Evolutionary conservation across 2,329 filamentous ascomycete genomes (phyloP).

Genomic region (Venturia carpophila): DNA sequence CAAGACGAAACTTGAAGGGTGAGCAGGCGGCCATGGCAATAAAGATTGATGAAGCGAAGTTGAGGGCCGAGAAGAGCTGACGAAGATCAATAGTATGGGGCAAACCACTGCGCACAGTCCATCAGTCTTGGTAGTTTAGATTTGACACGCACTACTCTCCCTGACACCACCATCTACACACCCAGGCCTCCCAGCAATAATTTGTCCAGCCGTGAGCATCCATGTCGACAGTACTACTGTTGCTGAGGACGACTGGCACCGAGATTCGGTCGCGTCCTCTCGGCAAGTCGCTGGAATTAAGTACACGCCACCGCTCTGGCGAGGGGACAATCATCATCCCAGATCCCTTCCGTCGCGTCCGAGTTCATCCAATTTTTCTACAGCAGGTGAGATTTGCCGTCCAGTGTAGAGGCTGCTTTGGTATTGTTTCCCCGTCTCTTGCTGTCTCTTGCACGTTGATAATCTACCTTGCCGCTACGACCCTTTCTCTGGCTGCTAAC

Average conservation of each 20-base stretch:
- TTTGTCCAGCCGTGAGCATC: constrained; percentile 5
- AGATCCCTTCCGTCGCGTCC: constrained; percentile 8
- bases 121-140: neutral
- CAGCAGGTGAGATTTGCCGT: neutral
- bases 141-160: constrained; percentile 2
- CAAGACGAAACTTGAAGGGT: constrained; percentile 13
- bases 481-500: neutral
- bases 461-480: too few relatives aligned
- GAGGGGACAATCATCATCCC: neutral
- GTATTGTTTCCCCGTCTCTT: neutral
- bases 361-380: neutral
- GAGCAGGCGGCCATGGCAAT: constrained; percentile 6
- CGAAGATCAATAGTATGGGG: neutral
- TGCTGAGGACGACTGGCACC: neutral
- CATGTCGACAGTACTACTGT: neutral
- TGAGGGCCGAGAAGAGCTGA: neutral
- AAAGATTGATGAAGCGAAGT: constrained; percentile 14
- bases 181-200: neutral
- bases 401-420: neutral
- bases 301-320: neutral
- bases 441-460: too few relatives aligned
- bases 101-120: neutral
- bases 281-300: neutral
- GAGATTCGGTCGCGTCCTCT: neutral
- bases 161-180: constrained; percentile 10